phyloP scores from a whole-genome alignment of 2,329 filamentous ascomycete genomes.

The Trichoderma atroviride region DNA sequence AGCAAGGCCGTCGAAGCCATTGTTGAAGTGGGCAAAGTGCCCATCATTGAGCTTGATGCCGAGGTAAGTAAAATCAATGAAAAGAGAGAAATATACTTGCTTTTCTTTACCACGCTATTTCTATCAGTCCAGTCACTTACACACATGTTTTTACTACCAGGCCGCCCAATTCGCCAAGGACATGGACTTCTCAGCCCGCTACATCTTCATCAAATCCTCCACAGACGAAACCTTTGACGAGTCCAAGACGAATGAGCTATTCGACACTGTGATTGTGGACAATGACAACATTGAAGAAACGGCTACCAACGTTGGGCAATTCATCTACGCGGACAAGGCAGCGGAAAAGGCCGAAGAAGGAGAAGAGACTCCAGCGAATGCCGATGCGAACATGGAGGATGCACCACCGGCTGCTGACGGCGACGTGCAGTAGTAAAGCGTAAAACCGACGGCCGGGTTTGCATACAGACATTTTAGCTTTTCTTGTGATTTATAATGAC shows the following conservation, averaged over 20 bases:
- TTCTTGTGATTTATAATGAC: not conserved
- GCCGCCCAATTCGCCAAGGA: constrained; percentile 60
- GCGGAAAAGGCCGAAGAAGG: constrained; percentile 16
- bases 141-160: too few species aligned
- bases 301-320: constrained; percentile 32
- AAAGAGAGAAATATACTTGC: too few species aligned
- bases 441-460: not conserved
- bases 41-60: constrained; percentile 56
- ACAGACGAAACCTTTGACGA: constrained; percentile 34
- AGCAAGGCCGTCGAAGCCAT: constrained; percentile 56
- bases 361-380: constrained; percentile 19
- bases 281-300: constrained; percentile 34
- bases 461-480: not conserved
- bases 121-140: too few species aligned
- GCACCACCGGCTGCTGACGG: constrained; percentile 14
- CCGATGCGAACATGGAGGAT: constrained; percentile 30
- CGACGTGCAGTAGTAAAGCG: not conserved
- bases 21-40: constrained; percentile 60
- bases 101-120: too few species aligned
- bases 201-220: constrained; percentile 55
- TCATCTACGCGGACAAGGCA: constrained; percentile 33
- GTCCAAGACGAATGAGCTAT: constrained; percentile 34
- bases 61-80: constrained; percentile 45
- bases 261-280: constrained; percentile 35
- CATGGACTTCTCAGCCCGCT: constrained; percentile 58